Base-by-base conservation (phyloP, 129 eudicot species). In the Chrysanthemum makinoi region DNA sequence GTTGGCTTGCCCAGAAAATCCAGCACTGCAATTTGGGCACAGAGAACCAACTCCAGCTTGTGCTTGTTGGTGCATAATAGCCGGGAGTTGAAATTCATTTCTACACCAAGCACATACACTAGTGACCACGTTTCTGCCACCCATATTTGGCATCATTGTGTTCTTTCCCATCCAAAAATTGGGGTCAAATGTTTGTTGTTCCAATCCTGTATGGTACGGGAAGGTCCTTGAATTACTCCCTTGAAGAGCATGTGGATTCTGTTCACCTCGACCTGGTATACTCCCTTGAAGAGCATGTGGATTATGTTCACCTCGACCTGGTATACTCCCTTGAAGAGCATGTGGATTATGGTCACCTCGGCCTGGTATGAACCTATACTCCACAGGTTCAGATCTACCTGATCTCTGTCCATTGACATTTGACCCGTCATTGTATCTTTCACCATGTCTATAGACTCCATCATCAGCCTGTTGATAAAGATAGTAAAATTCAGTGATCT, bases 41-140 rank as follows among this genome's bases (percentile, higher is more conserved):
- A 88, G 50, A 30, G 86, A 76, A 48, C 91, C 94, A 65, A 83
- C 80, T 75, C 90, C 86, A 26, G 87, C 75, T 74, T 91, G 88
- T 20, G 72, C 35, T 72, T 78, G 89, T 6, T 76, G 51, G 49
- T 75, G 81, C 2, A 70, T 43, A 54, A 87, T 87, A 49, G 86
- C 75, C 54, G 86, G 87, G 7, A 82, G 78, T 60, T 84, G 87
- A 68, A 91, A 91, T 47, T 79, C 80, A 82, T 83, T 91, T 58
- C 90, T 78, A 75, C 97, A 91, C 97, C 96, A 91, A 13, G 83
- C 84, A 81, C 97, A 91, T 4, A 84, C 65, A 35, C 84, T 48
- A 53, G 84, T 77, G 13, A 71, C 80, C 59, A 80, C 79, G 79
- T 77, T 80, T 50, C 80, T 71, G 24, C 68, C 75, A 65, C 83